A percentile compares a stretch with the other conserved stretches of the same genome.
phyloP scores from a whole-genome alignment of 2,329 filamentous ascomycete species.

The Fusarium burgessii region DNA sequence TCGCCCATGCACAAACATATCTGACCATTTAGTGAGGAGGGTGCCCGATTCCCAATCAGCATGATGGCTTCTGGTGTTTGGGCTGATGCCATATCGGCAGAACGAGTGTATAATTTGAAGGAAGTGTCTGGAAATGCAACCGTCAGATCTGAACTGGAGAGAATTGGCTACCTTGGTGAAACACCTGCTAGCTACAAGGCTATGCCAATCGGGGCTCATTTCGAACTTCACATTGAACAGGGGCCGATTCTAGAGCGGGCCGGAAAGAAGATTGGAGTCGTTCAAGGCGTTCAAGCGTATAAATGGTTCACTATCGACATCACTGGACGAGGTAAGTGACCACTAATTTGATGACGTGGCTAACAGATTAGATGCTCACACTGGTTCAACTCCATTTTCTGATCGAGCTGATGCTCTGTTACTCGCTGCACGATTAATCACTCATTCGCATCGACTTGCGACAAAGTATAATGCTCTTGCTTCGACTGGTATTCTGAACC shows the following conservation, averaged over 20 bases:
- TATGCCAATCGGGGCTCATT: conserved; percentile 77
- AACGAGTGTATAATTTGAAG: conserved; percentile 72
- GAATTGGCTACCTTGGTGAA: conserved; percentile 77
- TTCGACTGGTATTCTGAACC: conserved; percentile 47
- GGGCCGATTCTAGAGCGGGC: conserved; percentile 42
- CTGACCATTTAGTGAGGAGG: conserved; percentile 73
- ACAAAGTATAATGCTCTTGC: conserved; percentile 42
- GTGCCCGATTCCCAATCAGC: conserved; percentile 80
- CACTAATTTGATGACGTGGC: rapidly evolving
- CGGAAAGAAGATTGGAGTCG: conserved; percentile 32
- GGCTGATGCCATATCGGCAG: conserved; percentile 74
- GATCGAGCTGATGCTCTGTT: conserved; percentile 50
- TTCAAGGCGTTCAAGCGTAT: conserved; percentile 44
- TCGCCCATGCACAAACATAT: rapidly evolving
- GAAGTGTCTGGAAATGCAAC: conserved; percentile 57
- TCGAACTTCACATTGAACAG: conserved; percentile 88
- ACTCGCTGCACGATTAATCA: conserved; percentile 47
- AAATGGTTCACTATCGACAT: conserved; percentile 46
- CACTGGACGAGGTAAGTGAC: conserved; percentile 39
- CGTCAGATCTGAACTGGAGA: conserved; percentile 65
- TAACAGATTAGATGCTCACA: conserved; percentile 50
- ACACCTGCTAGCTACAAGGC: conserved; percentile 46
- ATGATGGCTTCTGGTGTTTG: conserved; percentile 83
- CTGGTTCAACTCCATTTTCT: conserved; percentile 47
- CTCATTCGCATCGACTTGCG: conserved; percentile 44